A percentile compares a stretch with the other conserved stretches of the same genome.
These are phyloP conservation scores for Takashimella tepidaria DNA, from an alignment of 1,284 basidiomycete species.

Conservation along the genomic window DNA sequence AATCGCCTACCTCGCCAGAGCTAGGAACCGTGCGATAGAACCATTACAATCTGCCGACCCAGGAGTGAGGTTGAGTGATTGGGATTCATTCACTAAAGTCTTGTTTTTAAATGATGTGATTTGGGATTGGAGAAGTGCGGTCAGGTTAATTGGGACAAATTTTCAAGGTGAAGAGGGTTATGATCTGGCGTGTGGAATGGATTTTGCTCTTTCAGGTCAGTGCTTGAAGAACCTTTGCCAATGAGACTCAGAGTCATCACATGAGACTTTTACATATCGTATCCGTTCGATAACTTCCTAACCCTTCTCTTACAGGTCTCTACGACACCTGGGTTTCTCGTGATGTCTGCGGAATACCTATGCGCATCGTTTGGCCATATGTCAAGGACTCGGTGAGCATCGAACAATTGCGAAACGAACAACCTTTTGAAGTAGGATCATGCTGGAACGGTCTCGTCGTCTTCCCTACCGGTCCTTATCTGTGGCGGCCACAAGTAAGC, in stretches of 20 bases:
- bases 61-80: conserved; percentile 33
- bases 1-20: conserved; percentile 51
- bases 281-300: too few relatives aligned
- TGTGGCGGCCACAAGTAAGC: conserved; percentile 43
- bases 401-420: conserved; percentile 45
- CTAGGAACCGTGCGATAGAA: conserved; percentile 52
- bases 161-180: conserved; percentile 42
- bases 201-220: conserved; percentile 51
- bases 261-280: neutral
- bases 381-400: conserved; percentile 49
- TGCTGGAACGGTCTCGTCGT: conserved; percentile 53
- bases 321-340: conserved; percentile 55
- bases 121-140: conserved; percentile 51
- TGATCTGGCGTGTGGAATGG: conserved; percentile 57
- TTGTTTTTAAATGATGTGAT: conserved; percentile 56
- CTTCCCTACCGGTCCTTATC: conserved; percentile 52
- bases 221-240: neutral
- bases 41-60: conserved; percentile 37
- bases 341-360: conserved; percentile 49
- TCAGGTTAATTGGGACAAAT: conserved; percentile 52
- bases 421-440: conserved; percentile 53
- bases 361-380: conserved; percentile 55
- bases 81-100: conserved; percentile 50
- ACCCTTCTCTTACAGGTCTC: conserved; percentile 20
- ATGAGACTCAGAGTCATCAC: too few relatives aligned